Percentiles rank a stretch among this genome's conserved stretches.
phyloP scores from a whole-genome alignment of 345 rosid genomes.

The Noccaea caerulescens region DNA sequence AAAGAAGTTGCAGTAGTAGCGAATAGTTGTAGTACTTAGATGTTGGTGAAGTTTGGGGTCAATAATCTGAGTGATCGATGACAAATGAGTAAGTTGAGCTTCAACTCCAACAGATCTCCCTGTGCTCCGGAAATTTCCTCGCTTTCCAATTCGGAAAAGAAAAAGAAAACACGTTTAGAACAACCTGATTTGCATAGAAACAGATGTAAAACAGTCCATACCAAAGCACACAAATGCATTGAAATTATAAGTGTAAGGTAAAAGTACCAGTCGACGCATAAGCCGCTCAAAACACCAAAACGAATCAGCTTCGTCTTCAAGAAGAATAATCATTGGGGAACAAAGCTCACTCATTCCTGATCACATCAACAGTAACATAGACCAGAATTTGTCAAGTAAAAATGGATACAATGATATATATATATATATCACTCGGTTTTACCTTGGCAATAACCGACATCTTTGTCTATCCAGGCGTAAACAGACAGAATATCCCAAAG shows the following conservation, averaged over 20 bases:
- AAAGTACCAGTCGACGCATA: conserved; percentile 93
- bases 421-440: neutral
- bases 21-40: conserved; percentile 56
- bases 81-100: conserved; percentile 84
- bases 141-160: conserved; percentile 45
- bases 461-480: conserved; percentile 94
- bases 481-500: conserved; percentile 96
- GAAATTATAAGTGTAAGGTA: neutral
- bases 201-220: conserved; percentile 12
- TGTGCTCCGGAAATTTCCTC: conserved; percentile 91
- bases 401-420: neutral
- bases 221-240: neutral
- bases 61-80: conserved; percentile 82
- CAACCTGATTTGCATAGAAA: neutral
- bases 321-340: conserved; percentile 97
- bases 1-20: neutral
- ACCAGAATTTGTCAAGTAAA: conserved; percentile 1
- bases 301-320: conserved; percentile 90
- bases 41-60: conserved; percentile 98
- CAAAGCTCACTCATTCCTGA: conserved; percentile 99
- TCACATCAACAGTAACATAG: neutral
- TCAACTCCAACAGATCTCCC: conserved; percentile 95
- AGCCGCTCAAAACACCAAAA: conserved; percentile 98
- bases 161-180: conserved; percentile 17
- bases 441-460: conserved; percentile 99